Conservation (phyloP, 2,329 filamentous ascomycete genomes). For the Colletotrichum sp. region DNA sequence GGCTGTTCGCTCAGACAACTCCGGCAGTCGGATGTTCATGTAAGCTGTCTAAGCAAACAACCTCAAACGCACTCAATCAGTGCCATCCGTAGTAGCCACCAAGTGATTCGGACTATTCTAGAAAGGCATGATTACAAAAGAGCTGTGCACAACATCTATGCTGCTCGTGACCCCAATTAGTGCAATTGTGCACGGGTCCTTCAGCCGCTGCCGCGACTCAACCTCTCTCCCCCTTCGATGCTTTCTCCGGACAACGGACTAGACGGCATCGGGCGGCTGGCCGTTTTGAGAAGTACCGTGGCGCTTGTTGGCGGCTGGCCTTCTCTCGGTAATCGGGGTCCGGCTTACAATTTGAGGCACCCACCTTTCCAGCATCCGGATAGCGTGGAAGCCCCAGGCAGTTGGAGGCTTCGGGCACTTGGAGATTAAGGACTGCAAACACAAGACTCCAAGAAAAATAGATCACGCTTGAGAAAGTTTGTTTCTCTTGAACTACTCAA, state of each 20-base stretch:
- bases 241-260: not conserved
- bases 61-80: not conserved
- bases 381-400: not conserved
- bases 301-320: not conserved
- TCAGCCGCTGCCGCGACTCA: not conserved
- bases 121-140: not conserved
- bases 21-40: not conserved
- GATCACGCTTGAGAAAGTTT: not conserved
- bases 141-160: not conserved
- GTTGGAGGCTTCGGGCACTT: not conserved
- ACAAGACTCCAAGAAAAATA: not conserved
- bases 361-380: not conserved
- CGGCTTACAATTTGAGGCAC: not conserved
- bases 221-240: not conserved
- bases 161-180: not conserved
- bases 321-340: not conserved
- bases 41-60: not conserved
- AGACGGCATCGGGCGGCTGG: not conserved
- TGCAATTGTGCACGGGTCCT: not conserved
- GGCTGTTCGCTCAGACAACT: not conserved
- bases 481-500: not conserved
- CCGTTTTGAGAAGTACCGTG: not conserved
- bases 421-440: not conserved
- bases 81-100: not conserved
- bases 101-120: not conserved